Evolutionary conservation across 345 rosid species (phyloP).

Genomic region (Boechera stricta): DNA sequence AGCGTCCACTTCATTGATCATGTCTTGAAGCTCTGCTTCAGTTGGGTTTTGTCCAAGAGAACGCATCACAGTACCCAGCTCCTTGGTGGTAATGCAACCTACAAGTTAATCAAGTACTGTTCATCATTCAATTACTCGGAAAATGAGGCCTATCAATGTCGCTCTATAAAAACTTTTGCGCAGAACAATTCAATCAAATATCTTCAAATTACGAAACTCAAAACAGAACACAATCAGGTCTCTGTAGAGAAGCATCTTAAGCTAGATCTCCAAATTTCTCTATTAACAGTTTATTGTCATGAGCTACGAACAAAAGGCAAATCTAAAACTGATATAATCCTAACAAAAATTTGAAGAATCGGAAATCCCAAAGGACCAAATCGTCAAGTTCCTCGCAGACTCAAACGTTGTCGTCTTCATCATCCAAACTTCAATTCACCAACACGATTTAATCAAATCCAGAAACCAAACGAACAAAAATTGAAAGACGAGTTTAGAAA

Average conservation of each 20-base stretch:
- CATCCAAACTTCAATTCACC: not conserved
- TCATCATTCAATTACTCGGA: not conserved
- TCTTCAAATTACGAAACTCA: not conserved
- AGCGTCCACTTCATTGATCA: conserved; percentile 87
- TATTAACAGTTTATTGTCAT: not conserved
- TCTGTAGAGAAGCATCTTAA: not conserved
- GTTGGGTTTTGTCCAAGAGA: conserved; percentile 88
- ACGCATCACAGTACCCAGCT: conserved; percentile 87
- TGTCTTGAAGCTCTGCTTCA: conserved; percentile 87
- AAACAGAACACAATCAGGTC: not conserved
- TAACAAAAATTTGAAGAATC: not conserved
- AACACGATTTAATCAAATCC: not conserved
- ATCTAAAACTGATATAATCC: conserved; percentile 3
- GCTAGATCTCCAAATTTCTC: conserved; percentile 8
- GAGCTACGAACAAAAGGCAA: not conserved
- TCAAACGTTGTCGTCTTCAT: not conserved
- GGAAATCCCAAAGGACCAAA: not conserved
- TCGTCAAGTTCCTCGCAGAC: not conserved
- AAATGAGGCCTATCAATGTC: too few relatives aligned
- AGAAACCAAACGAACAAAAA: not conserved
- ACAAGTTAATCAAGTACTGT: conserved; percentile 11
- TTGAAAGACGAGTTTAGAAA: not conserved
- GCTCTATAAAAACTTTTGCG: too few relatives aligned
- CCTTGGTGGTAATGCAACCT: conserved; percentile 92
- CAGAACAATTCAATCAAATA: too few relatives aligned